Base-by-base conservation (phyloP, 306 rosid genomes). In the Medicago truncatula region DNA sequence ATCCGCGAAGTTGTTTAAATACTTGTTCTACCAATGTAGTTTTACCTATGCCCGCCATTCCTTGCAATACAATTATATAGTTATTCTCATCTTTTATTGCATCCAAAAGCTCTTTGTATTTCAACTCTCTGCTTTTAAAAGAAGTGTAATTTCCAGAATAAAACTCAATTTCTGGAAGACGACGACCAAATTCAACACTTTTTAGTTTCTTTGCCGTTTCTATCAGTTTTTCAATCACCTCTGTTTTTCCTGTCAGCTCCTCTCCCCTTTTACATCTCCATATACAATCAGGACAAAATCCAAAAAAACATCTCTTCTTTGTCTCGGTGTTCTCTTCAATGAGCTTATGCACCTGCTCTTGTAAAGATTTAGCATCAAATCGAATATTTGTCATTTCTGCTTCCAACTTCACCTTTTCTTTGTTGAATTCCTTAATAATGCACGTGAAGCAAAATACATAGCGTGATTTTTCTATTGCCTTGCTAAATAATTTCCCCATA, bases 21-120 rank as follows among this genome's bases (percentile, higher is more conserved):
- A 65, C 63, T 66, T 65, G 7, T 65, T 2, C 17, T 12, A 59
- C 70, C 62, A 79, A 9, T 8, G 74, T 72, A 6, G 83, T 43
- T 56, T 73, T 79, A 0, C 82, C 82, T 0, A 50, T 13, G 8
- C 82, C 82, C 2, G 73, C 82, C 50, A 71, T 28, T 38, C 77
- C 82, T 1, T 59, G 41, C 66, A 78, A 43, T 47, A 72, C 73
- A 38, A 13, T 61, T 23, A 41, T 28, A 69, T 60, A 50, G 8
- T 39, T 50, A 0, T 9, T 75, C 9, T 16, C 73, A 70, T 75
- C 44, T 25, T 0, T 31, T 1, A 75, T 17, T 9, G 80, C 73
- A 13, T 50, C 16, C 53, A 4, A 14, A 2, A 81, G 68, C 31
- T 52, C 15, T 4, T 18, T 2, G 31, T 4, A 40, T 12, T 14